Evolutionary conservation across 768 basidiomycete genomes (phyloP), one percentile per base, ranked within the genome.

Genomic region (Lactifluus volemus): DNA sequence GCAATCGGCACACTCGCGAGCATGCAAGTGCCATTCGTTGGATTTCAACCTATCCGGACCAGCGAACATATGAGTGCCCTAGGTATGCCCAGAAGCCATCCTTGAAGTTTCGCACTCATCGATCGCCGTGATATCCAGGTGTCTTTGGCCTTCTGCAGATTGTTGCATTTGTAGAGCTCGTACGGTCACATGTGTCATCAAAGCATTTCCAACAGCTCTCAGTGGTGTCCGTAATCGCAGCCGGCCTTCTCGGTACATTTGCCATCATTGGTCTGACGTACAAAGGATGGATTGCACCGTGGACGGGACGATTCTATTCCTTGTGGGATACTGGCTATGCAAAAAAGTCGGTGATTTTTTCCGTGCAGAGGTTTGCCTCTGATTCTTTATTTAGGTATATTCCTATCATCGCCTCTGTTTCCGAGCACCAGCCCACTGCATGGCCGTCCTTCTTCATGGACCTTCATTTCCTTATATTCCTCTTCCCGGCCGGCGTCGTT

Each of bases 391-490:
- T 58, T 53, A 92, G 90, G 69, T 88, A 93, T 70, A 92, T 97
- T 68, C 95, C 95, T 30, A 98, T 98, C 75, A 98, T 99, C 67
- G 97, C 97, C 10, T 98, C 95, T 17, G 97, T 99, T 41, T 97
- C 94, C 19, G 97, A 98, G 76, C 97, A 99, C 76, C 97, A 99
- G 72, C 97, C 97, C 17, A 98, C 97, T 5, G 97, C 97, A 41
- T 99, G 97, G 97, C 96, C 97, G 10, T 89, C 97, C 2, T 98
- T 98, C 82, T 98, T 96, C 79, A 98, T 98, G 88, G 97, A 99
- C 72, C 86, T 99, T 58, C 90, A 97, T 68, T 88, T 98, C 81
- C 86, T 99, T 70, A 89, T 98, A 65, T 98, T 94, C 83, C 76
- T 94, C 53, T 99, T 99, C 84, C 97, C 97, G 3, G 96, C 93